phyloP scores from a whole-genome alignment of 192 early-diverging fungal species.

The Rhizoclosmatium sp. region DNA sequence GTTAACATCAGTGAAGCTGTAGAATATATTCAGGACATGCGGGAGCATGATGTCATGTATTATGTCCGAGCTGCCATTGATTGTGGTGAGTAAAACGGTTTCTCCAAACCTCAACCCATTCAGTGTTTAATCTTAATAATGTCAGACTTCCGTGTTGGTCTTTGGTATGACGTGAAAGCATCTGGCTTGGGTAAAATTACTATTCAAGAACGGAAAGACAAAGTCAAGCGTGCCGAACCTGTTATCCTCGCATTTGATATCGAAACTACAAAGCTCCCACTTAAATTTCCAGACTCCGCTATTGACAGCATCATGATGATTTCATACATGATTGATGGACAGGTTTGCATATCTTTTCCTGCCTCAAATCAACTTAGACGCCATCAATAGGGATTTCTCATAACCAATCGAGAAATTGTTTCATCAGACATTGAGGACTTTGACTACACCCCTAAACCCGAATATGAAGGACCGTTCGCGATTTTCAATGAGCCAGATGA shows the following conservation, averaged over 20 bases:
- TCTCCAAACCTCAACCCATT: background rate
- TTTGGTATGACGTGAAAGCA: slow-evolving; percentile 88
- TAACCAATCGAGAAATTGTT: slow-evolving; percentile 97
- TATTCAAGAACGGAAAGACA: slow-evolving; percentile 73
- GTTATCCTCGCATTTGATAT: slow-evolving; percentile 97
- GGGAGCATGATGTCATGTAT: slow-evolving; percentile 98
- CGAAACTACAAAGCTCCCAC: slow-evolving; percentile 95
- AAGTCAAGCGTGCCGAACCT: slow-evolving; percentile 92
- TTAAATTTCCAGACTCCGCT: slow-evolving; percentile 94
- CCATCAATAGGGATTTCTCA: slow-evolving; percentile 83
- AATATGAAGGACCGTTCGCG: slow-evolving; percentile 92
- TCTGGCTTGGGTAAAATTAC: slow-evolving; percentile 61
- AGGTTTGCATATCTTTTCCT: slow-evolving; percentile 59
- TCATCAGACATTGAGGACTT: slow-evolving; percentile 96
- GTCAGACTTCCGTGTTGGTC: slow-evolving; percentile 88
- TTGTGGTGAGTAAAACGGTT: slow-evolving; percentile 59
- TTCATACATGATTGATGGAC: slow-evolving; percentile 99
- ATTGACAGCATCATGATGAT: slow-evolving; percentile 99
- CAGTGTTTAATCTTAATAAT: background rate
- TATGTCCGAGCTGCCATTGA: slow-evolving; percentile 96
- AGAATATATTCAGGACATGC: slow-evolving; percentile 84
- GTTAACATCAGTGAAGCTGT: slow-evolving; percentile 54
- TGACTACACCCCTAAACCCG: slow-evolving; percentile 96
- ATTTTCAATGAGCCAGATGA: slow-evolving; percentile 97
- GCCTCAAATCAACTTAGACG: background rate